Conservation (phyloP, 768 basidiomycete genomes). For the Amanita rimosa region DNA sequence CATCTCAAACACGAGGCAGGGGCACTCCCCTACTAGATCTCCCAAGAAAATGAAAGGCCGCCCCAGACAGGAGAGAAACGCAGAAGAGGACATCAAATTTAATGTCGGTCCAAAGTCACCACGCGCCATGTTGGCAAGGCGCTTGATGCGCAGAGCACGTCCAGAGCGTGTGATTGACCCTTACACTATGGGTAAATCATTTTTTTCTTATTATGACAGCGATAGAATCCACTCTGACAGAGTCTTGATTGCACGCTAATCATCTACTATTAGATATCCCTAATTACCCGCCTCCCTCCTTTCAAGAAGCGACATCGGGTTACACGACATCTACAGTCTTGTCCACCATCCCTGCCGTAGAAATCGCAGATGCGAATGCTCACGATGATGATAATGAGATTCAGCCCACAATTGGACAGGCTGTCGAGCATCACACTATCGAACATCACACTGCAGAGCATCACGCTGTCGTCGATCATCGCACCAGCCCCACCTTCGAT, state of each 20-base stretch:
- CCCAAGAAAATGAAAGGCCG: constrained; percentile 27
- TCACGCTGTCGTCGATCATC: background rate
- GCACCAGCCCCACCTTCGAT: background rate
- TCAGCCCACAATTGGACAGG: background rate
- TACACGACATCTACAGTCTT: constrained; percentile 23
- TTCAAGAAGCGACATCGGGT: constrained; percentile 54
- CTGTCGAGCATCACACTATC: background rate
- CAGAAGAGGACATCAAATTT: constrained; percentile 35
- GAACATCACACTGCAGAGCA: no score
- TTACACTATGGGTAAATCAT: constrained; percentile 15
- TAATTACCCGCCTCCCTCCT: constrained; percentile 67
- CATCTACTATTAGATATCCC: constrained; percentile 28
- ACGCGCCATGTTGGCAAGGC: constrained; percentile 14
- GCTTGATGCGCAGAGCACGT: constrained; percentile 18
- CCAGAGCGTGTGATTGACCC: constrained; percentile 14
- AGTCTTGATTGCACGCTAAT: no score
- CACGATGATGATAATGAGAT: background rate
- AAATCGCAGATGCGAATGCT: background rate
- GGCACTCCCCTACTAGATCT: constrained; percentile 1
- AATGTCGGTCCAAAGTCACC: constrained; percentile 26
- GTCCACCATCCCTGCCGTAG: background rate
- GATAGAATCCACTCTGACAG: background rate
- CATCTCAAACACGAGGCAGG: constrained; percentile 35
- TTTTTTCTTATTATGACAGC: no score
- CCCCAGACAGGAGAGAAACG: constrained; percentile 26